Base-by-base conservation (phyloP, 2,329 filamentous ascomycete genomes). In the Phialemoniopsis sp. region DNA sequence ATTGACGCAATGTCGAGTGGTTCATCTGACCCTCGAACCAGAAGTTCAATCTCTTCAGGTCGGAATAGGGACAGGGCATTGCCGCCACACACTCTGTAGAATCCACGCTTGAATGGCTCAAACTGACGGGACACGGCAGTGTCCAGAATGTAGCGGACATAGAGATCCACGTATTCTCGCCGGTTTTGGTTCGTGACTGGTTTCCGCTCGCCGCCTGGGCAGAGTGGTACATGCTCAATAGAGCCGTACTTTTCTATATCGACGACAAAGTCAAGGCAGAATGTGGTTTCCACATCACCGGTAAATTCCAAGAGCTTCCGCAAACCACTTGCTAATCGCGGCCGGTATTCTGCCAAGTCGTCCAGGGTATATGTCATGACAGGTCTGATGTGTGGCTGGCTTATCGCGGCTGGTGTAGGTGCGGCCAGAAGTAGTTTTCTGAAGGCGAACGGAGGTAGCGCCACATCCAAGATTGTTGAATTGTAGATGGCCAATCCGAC, bases 401-500 rank as follows among this genome's bases (percentile, higher is more conserved):
- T 72, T 18, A 73, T 70, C 16, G 69, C 64, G 13, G 71, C 68
- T 10, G 77, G 70, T 2, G 73, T 63, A n/a, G 88, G 87, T 2
- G 84, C 85, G 8, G 87, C 80, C 4, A 87, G 81, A 31, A 95
- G 72, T 15, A 96, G 73, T 59, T 95, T 95, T 48, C 88, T 82
- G 57, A 95, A 96, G 2, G 87, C 84, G 58, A 95, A 95, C 0
- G 89, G 87, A 2, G 90, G 90, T 15, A 96, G 73, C 3, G 88
- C 86, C 36, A 95, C 78, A 55, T 95, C 90, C 14, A 96, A 70
- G 49, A 95, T 95, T 1, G 88, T 95, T 3, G 88, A 94, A 60
- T 96, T 95, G 65, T 95, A 95, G 45, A 96, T 95, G 13, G 90
- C 90, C 42, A 96, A 70, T 1, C 90, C 90, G 39, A 96, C 74